These are phyloP conservation scores for Globisporangium recalcitrans DNA, from an alignment of 352 stramenopile species.

Conservation along the genomic window DNA sequence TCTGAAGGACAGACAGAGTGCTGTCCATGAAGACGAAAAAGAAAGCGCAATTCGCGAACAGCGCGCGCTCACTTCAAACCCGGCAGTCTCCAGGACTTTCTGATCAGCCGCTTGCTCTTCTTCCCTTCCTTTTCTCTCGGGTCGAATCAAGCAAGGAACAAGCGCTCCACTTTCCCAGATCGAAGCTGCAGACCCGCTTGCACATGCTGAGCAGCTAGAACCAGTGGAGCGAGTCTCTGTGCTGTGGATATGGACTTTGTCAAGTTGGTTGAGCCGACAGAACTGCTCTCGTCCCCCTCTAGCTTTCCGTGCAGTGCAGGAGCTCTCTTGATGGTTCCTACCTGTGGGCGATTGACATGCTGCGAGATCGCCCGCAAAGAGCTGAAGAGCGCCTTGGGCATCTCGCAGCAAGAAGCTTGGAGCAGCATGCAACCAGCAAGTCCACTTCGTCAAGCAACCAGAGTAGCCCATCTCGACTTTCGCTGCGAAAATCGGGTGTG, in stretches of 20 bases:
- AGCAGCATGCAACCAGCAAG: no score
- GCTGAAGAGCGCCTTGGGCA: no score
- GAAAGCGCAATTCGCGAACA: background rate
- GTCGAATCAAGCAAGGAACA: no score
- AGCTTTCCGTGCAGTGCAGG: background rate
- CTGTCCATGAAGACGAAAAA: background rate
- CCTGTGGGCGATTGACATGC: background rate
- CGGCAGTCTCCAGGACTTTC: background rate
- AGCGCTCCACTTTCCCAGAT: background rate
- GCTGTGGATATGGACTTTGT: background rate
- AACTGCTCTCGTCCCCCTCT: background rate
- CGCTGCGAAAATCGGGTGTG: background rate
- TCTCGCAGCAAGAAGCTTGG: no score
- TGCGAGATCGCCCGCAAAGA: no score
- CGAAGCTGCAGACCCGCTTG: background rate
- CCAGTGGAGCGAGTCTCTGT: background rate
- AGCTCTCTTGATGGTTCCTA: background rate
- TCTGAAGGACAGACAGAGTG: background rate
- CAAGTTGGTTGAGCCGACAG: background rate
- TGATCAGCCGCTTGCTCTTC: background rate
- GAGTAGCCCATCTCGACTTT: background rate
- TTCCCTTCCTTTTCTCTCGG: background rate
- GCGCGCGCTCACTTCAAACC: background rate
- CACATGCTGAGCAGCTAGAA: no score
- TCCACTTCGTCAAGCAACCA: background rate